Conservation (phyloP, 1,284 basidiomycete genomes). For the Mycena sp. region DNA sequence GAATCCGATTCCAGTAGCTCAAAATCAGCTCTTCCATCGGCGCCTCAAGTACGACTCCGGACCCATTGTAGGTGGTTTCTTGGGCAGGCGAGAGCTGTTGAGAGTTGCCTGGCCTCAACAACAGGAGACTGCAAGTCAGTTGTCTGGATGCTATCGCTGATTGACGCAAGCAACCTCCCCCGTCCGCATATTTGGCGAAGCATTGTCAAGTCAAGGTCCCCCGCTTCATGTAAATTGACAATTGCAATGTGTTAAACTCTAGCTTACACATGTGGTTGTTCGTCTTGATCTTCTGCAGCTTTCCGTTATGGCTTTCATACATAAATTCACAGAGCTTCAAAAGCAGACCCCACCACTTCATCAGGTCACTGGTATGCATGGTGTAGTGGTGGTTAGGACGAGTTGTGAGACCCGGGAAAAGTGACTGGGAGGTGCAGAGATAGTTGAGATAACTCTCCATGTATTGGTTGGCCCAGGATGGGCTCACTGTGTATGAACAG, state of each 20-base stretch:
- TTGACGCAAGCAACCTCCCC: background rate
- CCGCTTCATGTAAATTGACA: slow-evolving; percentile 7
- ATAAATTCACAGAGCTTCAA: background rate
- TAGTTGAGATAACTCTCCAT: slow-evolving; percentile 5
- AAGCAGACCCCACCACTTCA: slow-evolving; percentile 18
- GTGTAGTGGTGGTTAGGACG: slow-evolving; percentile 17
- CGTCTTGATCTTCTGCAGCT: slow-evolving; percentile 7
- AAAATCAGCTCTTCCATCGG: slow-evolving; percentile 3
- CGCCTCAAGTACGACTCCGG: background rate
- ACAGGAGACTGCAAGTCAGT: background rate
- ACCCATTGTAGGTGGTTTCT: slow-evolving; percentile 3
- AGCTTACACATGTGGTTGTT: slow-evolving; percentile 10
- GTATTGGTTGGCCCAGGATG: slow-evolving; percentile 2
- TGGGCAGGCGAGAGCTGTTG: background rate
- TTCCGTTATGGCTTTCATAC: slow-evolving; percentile 4
- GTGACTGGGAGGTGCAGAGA: background rate
- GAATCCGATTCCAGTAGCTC: slow-evolving; percentile 3
- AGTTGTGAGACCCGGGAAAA: slow-evolving; percentile 1
- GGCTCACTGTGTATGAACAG: slow-evolving; percentile 9
- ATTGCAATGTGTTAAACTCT: background rate
- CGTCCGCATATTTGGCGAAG: slow-evolving; percentile 11
- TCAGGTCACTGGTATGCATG: background rate
- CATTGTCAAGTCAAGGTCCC: slow-evolving; percentile 20
- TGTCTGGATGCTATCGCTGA: background rate
- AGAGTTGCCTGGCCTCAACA: background rate